Percentiles rank a stretch among this genome's conserved stretches.
phyloP scores from a whole-genome alignment of 1,284 basidiomycete species.

The Agaricales sp. region DNA sequence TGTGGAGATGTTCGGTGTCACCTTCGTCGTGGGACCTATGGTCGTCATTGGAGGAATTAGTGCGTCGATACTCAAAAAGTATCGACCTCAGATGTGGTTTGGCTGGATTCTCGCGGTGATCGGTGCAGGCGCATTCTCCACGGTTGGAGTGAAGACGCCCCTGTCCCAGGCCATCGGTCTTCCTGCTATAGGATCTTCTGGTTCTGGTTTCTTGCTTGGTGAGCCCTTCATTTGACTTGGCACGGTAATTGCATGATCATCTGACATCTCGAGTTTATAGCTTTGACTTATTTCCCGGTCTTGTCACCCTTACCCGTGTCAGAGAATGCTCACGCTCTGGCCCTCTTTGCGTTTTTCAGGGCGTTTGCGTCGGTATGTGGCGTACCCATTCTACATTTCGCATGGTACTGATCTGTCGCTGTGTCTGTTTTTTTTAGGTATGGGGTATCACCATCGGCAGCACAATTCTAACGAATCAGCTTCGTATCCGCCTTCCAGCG shows the following conservation, averaged over 20 bases:
- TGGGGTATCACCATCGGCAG: constrained; percentile 12
- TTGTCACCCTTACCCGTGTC: constrained; percentile 23
- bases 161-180: neutral
- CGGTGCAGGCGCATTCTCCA: constrained; percentile 8
- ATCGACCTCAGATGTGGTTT: constrained; percentile 13
- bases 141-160: constrained; percentile 10
- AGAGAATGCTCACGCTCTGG: constrained; percentile 21
- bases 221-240: no score
- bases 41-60: constrained; percentile 9
- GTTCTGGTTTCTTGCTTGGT: constrained; percentile 1
- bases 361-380: constrained; percentile 12
- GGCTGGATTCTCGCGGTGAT: constrained; percentile 16
- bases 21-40: constrained; percentile 6
- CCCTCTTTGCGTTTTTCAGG: constrained; percentile 22
- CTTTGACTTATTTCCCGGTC: constrained; percentile 15
- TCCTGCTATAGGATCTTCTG: neutral
- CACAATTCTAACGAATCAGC: constrained; percentile 10
- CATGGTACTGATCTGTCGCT: neutral
- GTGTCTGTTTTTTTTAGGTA: no score
- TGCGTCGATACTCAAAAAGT: constrained; percentile 7
- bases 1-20: constrained; percentile 10
- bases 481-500: constrained; percentile 6
- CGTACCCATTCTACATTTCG: neutral
- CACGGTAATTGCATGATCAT: no score
- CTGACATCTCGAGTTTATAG: no score